phyloP scores from a whole-genome alignment of 2,329 filamentous ascomycete genomes.

The Alternaria ethzedia region DNA sequence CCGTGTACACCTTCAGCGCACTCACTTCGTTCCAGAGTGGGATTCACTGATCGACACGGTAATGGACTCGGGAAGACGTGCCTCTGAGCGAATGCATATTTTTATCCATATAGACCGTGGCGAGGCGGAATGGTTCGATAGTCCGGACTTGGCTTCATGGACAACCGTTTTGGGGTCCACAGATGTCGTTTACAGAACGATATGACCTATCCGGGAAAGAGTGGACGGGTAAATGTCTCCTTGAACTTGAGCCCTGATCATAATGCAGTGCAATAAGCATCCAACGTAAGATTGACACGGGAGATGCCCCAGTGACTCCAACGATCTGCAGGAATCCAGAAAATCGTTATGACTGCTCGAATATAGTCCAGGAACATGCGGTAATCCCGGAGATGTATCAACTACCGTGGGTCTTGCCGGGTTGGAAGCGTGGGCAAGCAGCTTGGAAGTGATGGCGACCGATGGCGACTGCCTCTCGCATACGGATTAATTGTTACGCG shows the following conservation, averaged over 20 bases:
- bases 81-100: background rate
- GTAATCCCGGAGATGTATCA: slow-evolving; percentile 1
- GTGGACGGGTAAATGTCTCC: background rate
- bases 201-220: background rate
- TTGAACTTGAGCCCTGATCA: slow-evolving; percentile 6
- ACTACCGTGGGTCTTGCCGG: background rate
- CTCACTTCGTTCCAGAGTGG: background rate
- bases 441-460: slow-evolving; percentile 5
- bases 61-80: background rate
- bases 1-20: background rate
- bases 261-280: slow-evolving; percentile 4
- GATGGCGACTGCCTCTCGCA: slow-evolving; percentile 3
- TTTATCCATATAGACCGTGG: background rate
- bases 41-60: background rate
- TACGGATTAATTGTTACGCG: background rate
- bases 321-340: background rate
- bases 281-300: background rate
- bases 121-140: background rate
- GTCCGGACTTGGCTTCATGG: background rate
- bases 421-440: slow-evolving; percentile 15
- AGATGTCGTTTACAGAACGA: background rate
- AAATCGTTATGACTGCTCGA: background rate
- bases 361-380: slow-evolving; percentile 2
- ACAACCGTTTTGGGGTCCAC: background rate
- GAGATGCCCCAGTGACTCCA: slow-evolving; percentile 4